Evolutionary conservation across 108 stramenopile species (phyloP).

Genomic region (Pseudonitzschia multiseries): DNA sequence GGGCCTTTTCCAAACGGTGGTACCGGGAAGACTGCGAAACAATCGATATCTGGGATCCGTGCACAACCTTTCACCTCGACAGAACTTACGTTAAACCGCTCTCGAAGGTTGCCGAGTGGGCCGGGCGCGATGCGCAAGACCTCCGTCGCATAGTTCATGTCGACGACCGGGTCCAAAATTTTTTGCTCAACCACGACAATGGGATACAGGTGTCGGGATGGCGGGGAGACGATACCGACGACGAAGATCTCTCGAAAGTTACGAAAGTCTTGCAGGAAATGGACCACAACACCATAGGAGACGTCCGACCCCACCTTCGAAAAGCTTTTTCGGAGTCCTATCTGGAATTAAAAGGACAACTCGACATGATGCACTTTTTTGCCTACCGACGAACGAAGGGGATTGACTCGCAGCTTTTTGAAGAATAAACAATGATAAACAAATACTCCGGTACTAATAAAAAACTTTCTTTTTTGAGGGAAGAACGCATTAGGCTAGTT

Average conservation of each 20-base stretch:
- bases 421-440: not conserved
- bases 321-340: conserved; percentile 4
- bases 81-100: conserved; percentile 1
- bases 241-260: not conserved
- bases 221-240: conserved; percentile 1
- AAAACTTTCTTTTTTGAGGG: not conserved
- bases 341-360: not conserved
- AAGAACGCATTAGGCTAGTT: too few species aligned
- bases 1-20: conserved; percentile 15
- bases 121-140: conserved; percentile 2
- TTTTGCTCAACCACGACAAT: conserved; percentile 8
- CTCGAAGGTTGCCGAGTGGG: conserved; percentile 7
- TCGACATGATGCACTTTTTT: conserved; percentile 6
- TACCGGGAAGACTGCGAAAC: conserved; percentile 14
- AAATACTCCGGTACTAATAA: not conserved
- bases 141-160: conserved; percentile 2
- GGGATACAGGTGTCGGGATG: conserved; percentile 3
- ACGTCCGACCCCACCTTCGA: conserved; percentile 10
- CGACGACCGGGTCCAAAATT: conserved; percentile 2
- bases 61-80: not conserved
- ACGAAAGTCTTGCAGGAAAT: not conserved
- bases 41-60: not conserved
- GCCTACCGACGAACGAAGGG: not conserved
- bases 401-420: not conserved
- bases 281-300: not conserved